Percentiles rank a stretch among this genome's conserved stretches.
phyloP scores from a whole-genome alignment of 139 green algal species.

The Haematococcus sp. region DNA sequence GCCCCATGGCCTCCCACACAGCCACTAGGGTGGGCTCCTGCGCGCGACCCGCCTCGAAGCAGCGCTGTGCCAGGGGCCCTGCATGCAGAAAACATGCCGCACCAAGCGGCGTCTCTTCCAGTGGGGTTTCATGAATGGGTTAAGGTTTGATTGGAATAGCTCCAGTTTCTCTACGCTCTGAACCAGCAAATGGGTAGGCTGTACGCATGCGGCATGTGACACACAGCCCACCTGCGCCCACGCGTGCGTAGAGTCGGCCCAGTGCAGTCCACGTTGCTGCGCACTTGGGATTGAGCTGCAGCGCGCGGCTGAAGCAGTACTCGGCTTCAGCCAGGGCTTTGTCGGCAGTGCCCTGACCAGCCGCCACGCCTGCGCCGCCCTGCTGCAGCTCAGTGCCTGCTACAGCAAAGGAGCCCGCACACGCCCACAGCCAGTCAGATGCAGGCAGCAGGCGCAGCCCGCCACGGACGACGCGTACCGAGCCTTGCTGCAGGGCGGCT shows the following conservation, averaged over 20 bases:
- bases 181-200: too few relatives aligned
- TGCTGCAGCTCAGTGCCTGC: constrained; percentile 5
- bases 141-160: too few relatives aligned
- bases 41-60: constrained; percentile 61
- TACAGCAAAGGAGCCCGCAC: constrained; percentile 35
- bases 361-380: constrained; percentile 21
- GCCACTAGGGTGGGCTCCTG: constrained; percentile 54
- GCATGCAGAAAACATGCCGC: too few relatives aligned
- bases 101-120: too few relatives aligned
- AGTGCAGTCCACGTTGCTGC: constrained; percentile 67
- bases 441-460: constrained; percentile 53
- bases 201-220: background rate
- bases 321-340: constrained; percentile 35
- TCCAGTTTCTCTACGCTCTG: too few relatives aligned
- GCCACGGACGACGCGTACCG: constrained; percentile 23
- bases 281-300: constrained; percentile 69
- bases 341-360: constrained; percentile 31
- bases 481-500: constrained; percentile 2
- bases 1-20: constrained; percentile 78
- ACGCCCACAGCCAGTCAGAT: constrained; percentile 57
- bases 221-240: constrained; percentile 20
- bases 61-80: constrained; percentile 39
- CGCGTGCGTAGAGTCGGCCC: constrained; percentile 59
- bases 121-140: too few relatives aligned
- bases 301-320: constrained; percentile 56